Evolutionary conservation across 2,329 filamentous ascomycete genomes (phyloP).

Genomic region (Phoma herbarum): DNA sequence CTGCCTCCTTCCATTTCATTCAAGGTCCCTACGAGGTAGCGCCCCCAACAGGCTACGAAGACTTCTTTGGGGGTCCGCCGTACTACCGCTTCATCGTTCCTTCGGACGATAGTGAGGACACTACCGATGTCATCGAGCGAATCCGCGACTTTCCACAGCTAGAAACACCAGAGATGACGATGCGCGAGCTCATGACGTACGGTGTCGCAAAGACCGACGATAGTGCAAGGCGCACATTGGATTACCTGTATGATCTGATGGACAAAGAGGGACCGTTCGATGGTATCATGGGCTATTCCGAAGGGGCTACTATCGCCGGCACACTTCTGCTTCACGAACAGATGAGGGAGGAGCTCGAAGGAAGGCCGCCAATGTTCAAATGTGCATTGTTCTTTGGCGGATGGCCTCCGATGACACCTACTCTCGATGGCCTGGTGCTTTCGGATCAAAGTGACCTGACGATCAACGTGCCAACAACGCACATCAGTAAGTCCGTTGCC

Average conservation of each 20-base stretch:
- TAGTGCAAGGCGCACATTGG: constrained; percentile 31
- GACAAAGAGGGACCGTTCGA: constrained; percentile 51
- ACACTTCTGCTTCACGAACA: constrained; percentile 46
- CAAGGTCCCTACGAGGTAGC: constrained; percentile 38
- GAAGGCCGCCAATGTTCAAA: constrained; percentile 46
- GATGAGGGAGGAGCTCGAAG: constrained; percentile 27
- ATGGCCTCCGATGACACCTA: constrained; percentile 54
- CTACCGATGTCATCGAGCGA: constrained; percentile 49
- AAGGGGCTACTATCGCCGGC: constrained; percentile 66
- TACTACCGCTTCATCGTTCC: constrained; percentile 39
- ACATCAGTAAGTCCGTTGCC: constrained; percentile 38
- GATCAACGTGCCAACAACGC: constrained; percentile 54
- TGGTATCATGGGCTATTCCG: constrained; percentile 68
- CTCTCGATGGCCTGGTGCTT: constrained; percentile 45
- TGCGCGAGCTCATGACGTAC: constrained; percentile 59
- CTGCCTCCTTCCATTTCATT: constrained; percentile 35
- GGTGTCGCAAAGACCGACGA: constrained; percentile 47
- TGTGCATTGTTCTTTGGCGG: constrained; percentile 61
- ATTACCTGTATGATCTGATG: constrained; percentile 33
- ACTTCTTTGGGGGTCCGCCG: constrained; percentile 41
- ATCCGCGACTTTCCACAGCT: constrained; percentile 65
- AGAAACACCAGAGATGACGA: constrained; percentile 64
- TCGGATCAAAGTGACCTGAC: constrained; percentile 53
- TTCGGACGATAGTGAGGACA: constrained; percentile 25
- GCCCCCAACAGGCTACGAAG: constrained; percentile 38